Base-by-base conservation (phyloP, 805 yeast genomes). In the Candida nonsorbophila region DNA sequence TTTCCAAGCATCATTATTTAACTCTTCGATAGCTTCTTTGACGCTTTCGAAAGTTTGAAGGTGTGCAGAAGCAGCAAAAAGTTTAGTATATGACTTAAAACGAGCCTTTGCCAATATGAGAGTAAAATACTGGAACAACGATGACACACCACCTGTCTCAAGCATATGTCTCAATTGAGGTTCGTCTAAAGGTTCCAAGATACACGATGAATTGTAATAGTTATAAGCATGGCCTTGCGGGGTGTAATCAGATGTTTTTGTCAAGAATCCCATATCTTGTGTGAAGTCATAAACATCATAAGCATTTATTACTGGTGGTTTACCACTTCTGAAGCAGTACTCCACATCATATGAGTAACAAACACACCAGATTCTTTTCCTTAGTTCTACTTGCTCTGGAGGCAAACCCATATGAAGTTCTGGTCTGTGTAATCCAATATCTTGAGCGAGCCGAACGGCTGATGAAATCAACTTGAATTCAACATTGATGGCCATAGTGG, bases 401-500 rank as follows among this genome's bases (percentile, higher is more conserved):
- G 46, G 27, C 7, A 54, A 34, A 14, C 36, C 29, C 4, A 24
- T 32, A 27, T 45, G 54, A 2, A 57, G 41, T 34, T 60, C 68
- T 7, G 42, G 36, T 5, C 66, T 38, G 35, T 63, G 69, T 28
- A 63, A 42, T 2, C 70, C 70, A 30, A 61, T 40, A 20, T 59
- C 63, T 38, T 62, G 65, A 4, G 67, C 68, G 36, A 43, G 56
- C 16, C 67, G 41, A 4, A 61, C 49, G 0, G 67, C 68, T 12
- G 56, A 51, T 1, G 62, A 37, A 4, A 48, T 33, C 7, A 62
- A 34, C 17, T 50, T 47, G 34, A 47, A 49, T 28, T 53, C 53
- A 20, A 55, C 45, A 26, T 52, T 53, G 11, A 28, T 17, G 6
- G 52, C 40, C 6, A 48, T 34, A 8, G 49, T 28, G 22, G 36